Evolutionary conservation across 108 stramenopile species (phyloP).

Genomic region (Skeletonema tropicum): DNA sequence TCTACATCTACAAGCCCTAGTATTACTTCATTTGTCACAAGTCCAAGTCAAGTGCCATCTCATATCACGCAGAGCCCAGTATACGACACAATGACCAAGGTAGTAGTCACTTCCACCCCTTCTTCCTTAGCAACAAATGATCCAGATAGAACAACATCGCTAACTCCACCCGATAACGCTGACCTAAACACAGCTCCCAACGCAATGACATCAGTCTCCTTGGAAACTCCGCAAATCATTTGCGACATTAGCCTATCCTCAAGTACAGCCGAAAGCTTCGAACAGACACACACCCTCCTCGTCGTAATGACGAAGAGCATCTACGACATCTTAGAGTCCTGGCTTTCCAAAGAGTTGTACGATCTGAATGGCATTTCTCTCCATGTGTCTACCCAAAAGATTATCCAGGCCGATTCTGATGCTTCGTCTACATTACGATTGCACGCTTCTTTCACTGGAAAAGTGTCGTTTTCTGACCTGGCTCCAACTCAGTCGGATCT

Average conservation of each 20-base stretch:
- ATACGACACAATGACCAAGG: background rate
- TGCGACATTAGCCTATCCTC: slow-evolving; percentile 36
- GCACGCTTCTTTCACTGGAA: slow-evolving; percentile 31
- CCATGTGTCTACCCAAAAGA: background rate
- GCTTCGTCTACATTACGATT: slow-evolving; percentile 17
- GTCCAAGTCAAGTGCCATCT: slow-evolving; percentile 1
- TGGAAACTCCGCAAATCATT: slow-evolving; percentile 32
- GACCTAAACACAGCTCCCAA: background rate
- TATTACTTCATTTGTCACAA: background rate
- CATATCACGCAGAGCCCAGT: too few species aligned
- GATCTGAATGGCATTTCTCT: slow-evolving; percentile 31
- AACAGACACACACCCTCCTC: slow-evolving; percentile 33
- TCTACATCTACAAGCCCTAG: background rate
- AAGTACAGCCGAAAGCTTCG: slow-evolving; percentile 11
- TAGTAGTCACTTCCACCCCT: too few species aligned
- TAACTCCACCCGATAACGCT: background rate
- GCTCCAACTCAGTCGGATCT: slow-evolving; percentile 23
- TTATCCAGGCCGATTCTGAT: background rate
- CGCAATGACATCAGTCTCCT: background rate
- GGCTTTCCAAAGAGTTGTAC: slow-evolving; percentile 23
- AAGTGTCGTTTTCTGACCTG: slow-evolving; percentile 22
- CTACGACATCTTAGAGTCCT: slow-evolving; percentile 20
- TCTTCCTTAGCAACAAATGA: background rate
- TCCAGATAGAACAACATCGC: background rate
- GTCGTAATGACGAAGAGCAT: slow-evolving; percentile 35